Percentiles rank a stretch among this genome's conserved stretches.
Evolutionary conservation across 2,329 filamentous ascomycete species (phyloP).

Genomic region (Lasiodiplodia hormozganensis): DNA sequence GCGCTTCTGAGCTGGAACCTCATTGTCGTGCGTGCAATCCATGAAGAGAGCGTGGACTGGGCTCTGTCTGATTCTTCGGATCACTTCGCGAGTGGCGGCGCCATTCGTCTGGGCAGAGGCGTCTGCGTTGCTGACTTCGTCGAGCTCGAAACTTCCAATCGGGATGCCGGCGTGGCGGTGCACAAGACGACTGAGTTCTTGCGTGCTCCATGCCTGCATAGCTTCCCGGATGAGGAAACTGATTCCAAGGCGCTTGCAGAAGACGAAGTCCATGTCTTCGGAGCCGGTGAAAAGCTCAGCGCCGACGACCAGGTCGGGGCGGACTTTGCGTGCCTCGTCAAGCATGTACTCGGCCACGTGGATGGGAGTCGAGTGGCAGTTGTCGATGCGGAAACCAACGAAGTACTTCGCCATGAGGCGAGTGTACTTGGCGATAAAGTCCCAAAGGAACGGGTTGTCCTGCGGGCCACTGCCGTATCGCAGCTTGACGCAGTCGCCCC

Average conservation of each 20-base stretch:
- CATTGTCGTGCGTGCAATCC: constrained; percentile 99
- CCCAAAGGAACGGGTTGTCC: constrained; percentile 94
- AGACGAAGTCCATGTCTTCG: constrained; percentile 94
- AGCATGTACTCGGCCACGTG: constrained; percentile 94
- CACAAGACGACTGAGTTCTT: constrained; percentile 88
- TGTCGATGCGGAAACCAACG: constrained; percentile 94
- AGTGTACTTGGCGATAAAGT: constrained; percentile 94
- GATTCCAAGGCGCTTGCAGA: constrained; percentile 89
- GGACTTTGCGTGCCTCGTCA: constrained; percentile 87
- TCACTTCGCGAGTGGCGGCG: constrained; percentile 63
- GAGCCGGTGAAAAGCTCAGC: constrained; percentile 96
- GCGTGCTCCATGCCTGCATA: constrained; percentile 98
- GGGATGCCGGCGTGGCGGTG: constrained; percentile 92
- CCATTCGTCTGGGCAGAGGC: constrained; percentile 39
- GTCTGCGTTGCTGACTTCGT: constrained; percentile 75
- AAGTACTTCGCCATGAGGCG: constrained; percentile 94
- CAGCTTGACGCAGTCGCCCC: constrained; percentile 98
- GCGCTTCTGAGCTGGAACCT: constrained; percentile 92
- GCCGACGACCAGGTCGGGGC: constrained; percentile 88
- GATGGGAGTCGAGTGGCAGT: constrained; percentile 94
- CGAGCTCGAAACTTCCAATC: constrained; percentile 96
- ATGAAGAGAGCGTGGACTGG: constrained; percentile 95
- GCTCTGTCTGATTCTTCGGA: constrained; percentile 83
- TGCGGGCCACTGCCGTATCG: constrained; percentile 81
- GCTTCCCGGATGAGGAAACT: constrained; percentile 93